phyloP scores from a whole-genome alignment of 1,139 yeast genomes.

The Entelexis paramagnoliae region DNA sequence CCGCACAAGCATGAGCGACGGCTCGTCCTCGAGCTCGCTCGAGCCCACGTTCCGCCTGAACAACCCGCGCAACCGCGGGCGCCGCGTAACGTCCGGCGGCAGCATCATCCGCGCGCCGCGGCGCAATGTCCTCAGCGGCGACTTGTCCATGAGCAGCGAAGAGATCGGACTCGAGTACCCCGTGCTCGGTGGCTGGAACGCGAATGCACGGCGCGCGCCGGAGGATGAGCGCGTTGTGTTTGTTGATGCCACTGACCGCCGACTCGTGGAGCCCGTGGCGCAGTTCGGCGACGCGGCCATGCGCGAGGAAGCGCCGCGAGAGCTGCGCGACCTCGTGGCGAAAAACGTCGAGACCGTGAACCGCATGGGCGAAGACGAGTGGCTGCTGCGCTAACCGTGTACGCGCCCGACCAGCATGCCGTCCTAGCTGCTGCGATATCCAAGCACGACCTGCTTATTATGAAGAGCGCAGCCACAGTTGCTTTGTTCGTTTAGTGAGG shows the following conservation, averaged over 20 bases:
- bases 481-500: no score
- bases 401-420: no score
- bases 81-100: slow-evolving; percentile 16
- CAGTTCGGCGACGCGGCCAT: not conserved
- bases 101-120: slow-evolving; percentile 10
- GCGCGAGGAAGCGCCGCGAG: not conserved
- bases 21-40: slow-evolving; percentile 4
- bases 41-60: slow-evolving; percentile 6
- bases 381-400: slow-evolving; percentile 12
- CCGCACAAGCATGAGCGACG: slow-evolving; percentile 1
- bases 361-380: slow-evolving; percentile 11
- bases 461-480: no score
- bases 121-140: slow-evolving; percentile 7
- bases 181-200: not conserved
- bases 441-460: no score
- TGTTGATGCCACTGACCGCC: not conserved
- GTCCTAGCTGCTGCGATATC: no score
- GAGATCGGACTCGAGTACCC: slow-evolving; percentile 1
- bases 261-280: not conserved
- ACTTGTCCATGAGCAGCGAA: slow-evolving; percentile 3
- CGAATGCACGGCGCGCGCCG: not conserved
- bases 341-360: slow-evolving; percentile 3
- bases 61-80: slow-evolving; percentile 7
- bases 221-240: not conserved
- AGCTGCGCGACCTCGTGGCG: not conserved